Evolutionary conservation across 2,329 filamentous ascomycete genomes (phyloP).

Genomic region (Leptographium lundbergii): DNA sequence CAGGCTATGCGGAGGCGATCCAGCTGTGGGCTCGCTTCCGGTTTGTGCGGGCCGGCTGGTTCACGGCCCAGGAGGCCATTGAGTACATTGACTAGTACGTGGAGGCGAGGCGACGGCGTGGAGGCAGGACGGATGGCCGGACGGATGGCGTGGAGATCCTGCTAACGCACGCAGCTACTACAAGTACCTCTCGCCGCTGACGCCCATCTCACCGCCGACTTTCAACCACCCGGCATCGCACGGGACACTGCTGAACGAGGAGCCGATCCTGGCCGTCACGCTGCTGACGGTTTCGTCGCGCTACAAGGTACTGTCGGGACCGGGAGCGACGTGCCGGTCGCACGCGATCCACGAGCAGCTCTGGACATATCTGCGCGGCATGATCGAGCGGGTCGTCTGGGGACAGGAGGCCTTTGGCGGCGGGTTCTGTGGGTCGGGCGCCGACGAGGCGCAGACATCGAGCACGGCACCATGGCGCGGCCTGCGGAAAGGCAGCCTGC

Average conservation of each 20-base stretch:
- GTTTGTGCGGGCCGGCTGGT: constrained; percentile 95
- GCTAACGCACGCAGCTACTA: constrained; percentile 53
- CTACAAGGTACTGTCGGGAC: constrained; percentile 67
- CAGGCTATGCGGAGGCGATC: constrained; percentile 56
- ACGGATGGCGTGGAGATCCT: too few relatives aligned
- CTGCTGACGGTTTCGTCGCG: constrained; percentile 84
- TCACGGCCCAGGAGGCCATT: constrained; percentile 85
- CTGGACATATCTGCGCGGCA: constrained; percentile 86
- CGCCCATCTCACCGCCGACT: constrained; percentile 84
- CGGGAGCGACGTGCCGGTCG: constrained; percentile 70
- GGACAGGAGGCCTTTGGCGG: constrained; percentile 92
- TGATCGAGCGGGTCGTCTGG: constrained; percentile 92
- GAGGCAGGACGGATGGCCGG: too few relatives aligned
- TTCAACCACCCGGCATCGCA: constrained; percentile 76
- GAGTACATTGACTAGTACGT: constrained; percentile 83
- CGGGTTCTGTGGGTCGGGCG: constrained; percentile 66
- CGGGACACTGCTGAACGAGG: constrained; percentile 67
- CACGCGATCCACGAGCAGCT: constrained; percentile 90
- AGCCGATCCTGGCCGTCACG: constrained; percentile 85
- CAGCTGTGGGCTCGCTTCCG: constrained; percentile 84
- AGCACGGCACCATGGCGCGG: constrained; percentile 59
- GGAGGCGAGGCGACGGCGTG: not conserved
- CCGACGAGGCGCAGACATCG: constrained; percentile 46
- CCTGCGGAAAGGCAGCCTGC: constrained; percentile 63
- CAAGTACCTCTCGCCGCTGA: constrained; percentile 77